A percentile compares a stretch with the other conserved stretches of the same genome.
Evolutionary conservation across 768 basidiomycete species (phyloP).

Genomic region (Psilocybe azurescens): DNA sequence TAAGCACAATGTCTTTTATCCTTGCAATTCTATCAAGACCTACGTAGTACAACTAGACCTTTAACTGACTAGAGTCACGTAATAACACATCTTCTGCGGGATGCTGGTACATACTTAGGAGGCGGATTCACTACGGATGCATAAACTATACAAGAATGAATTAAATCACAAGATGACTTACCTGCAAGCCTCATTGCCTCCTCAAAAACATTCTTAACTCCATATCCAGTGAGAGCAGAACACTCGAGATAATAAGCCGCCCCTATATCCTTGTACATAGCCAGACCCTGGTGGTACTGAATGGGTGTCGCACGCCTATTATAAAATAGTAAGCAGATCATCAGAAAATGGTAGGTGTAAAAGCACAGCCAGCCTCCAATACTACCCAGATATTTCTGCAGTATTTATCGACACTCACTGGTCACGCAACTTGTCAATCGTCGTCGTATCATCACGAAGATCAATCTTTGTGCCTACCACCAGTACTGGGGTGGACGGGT

Average conservation of each 20-base stretch:
- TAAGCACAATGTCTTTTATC: too few relatives aligned
- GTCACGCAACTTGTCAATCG: neutral
- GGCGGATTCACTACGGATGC: neutral
- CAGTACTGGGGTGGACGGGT: neutral
- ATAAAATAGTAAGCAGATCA: neutral
- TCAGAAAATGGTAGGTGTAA: neutral
- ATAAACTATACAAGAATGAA: neutral
- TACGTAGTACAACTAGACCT: too few relatives aligned
- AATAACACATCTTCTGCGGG: neutral
- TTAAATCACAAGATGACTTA: neutral
- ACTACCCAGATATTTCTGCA: too few relatives aligned
- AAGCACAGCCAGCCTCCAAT: too few relatives aligned
- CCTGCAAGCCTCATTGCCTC: constrained; percentile 1
- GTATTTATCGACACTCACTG: neutral
- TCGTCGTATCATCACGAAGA: constrained; percentile 1
- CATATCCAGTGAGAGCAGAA: neutral
- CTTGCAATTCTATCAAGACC: too few relatives aligned
- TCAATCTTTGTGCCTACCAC: constrained; percentile 10
- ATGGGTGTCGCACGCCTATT: neutral
- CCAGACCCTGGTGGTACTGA: neutral
- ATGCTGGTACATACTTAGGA: neutral
- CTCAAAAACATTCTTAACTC: neutral
- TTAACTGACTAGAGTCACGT: neutral
- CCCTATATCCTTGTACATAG: constrained; percentile 3
- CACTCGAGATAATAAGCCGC: constrained; percentile 7